Evolutionary conservation across 2,329 filamentous ascomycete species (phyloP), one percentile per base, ranked within the genome.

Genomic region (Cladosporium velox): DNA sequence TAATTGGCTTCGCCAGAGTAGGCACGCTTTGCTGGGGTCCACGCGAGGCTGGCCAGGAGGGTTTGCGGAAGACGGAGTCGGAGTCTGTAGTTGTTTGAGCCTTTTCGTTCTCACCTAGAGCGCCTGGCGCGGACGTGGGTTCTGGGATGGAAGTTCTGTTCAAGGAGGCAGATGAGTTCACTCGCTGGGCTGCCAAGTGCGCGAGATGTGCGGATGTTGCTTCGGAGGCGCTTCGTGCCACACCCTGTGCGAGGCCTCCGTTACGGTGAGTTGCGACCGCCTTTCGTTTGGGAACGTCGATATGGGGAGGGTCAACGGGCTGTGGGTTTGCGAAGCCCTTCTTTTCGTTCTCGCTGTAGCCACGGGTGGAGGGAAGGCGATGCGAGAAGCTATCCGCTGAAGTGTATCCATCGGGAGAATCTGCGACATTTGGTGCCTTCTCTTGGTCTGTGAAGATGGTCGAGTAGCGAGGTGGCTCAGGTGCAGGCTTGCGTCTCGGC

Each of bases 391-490:
- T 79, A 70, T 82, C 77, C 1, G 77, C 76, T 8, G 78, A 79
- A 18, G 75, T 76, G 60, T 79, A 78, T 51, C 74, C 79, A 5
- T 73, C 67, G 6, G 80, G 80, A 8, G 79, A 81, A 55, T 78
- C 75, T 28, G 76, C 76, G 14, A 75, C 69, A 4, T 67, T 47
- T 38, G 74, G 65, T 24, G 72, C 73, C 41, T 72, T 72, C 41
- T 65, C 54, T 21, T 58, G 28, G 30, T 59, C 59, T 59, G 72
- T 76, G 61, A 82, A 77, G 49, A 82, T 72, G 2, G 77, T 76
- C 8, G 81, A 83, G 66, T 83, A 81, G 26, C 80, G 72, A 12
- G 81, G 80, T 30, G 79, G 78, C 7, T 77, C 74, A 24, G 80
- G 80, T 30, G 79, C 79, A 32, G 80, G 79, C 65, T 82, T 82